Evolutionary conservation across 2,329 filamentous ascomycete genomes (phyloP), one percentile per base, ranked within the genome.

Genomic region (Nigrograna mackinnonii): DNA sequence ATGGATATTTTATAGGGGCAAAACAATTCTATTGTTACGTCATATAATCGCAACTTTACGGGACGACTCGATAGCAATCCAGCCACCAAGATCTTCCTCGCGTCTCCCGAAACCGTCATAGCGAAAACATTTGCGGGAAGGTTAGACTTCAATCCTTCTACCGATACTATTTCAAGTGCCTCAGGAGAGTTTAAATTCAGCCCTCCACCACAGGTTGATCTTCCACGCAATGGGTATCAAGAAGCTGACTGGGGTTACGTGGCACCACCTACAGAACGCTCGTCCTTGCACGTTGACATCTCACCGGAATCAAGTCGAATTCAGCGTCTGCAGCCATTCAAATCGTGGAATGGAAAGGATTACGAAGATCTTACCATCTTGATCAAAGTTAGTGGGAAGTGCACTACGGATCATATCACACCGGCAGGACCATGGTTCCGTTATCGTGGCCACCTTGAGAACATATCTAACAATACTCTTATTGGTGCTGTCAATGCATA

Each of bases 11-110:
- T n/a, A 12, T 28, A 28, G 24, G 24, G 92, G 56, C 85, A 89
- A 61, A 79, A 91, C 64, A 99, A 99, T 85, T 94, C 91, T 5
- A 99, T 99, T 71, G 79, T 99, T 69, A 96, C 91, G 35, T 97
- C 94, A 19, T 99, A 96, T 86, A 99, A 99, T 87, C 91, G 94
- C 75, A 97, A 99, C 85, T 97, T 99, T 79, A 97, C 92, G 49
- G 92, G 92, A 55, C 90, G 94, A 69, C 97, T 97, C 73, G 91
- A 96, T 60, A 91, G 89, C 57, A 97, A 96, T 80, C 91, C 91
- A 30, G 90, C 90, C 41, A 96, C 91, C 38, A 91, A 95, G 79
- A 89, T 89, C 44, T 96, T 96, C 72, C 91, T 95, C 56, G 86
- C 91, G 52, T 95, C 90, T 6, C 91, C 91, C 43, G 91, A 96